A percentile compares a stretch with the other conserved stretches of the same genome.
Evolutionary conservation across 495 filamentous ascomycete species (phyloP).

Genomic region (Penicillium coprophilum): DNA sequence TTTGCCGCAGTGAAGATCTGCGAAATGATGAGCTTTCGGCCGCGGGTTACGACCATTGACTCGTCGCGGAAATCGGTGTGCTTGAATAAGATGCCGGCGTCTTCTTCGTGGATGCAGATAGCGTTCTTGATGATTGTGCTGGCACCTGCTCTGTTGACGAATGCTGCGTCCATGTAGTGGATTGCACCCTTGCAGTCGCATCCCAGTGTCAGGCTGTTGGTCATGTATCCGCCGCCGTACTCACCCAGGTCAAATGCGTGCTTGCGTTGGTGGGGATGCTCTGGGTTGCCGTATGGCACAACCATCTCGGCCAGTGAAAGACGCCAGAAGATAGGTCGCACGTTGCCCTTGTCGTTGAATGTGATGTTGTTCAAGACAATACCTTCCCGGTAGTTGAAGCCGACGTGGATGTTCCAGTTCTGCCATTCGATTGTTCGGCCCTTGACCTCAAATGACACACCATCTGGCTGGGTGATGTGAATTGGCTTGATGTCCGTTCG

Average conservation of each 20-base stretch:
- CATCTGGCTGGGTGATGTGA: constrained; percentile 91
- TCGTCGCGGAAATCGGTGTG: constrained; percentile 95
- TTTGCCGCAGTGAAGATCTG: constrained; percentile 97
- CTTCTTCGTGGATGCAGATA: constrained; percentile 96
- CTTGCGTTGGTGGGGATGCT: constrained; percentile 89
- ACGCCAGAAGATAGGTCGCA: constrained; percentile 82
- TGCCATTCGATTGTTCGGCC: constrained; percentile 86
- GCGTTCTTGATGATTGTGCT: constrained; percentile 86
- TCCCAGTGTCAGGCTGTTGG: constrained; percentile 82
- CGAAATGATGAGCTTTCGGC: constrained; percentile 82
- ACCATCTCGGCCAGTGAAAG: constrained; percentile 97
- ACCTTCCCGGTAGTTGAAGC: constrained; percentile 95
- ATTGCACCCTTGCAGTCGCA: constrained; percentile 96
- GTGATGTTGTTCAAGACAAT: constrained; percentile 90
- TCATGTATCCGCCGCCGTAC: constrained; percentile 95
- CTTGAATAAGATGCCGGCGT: constrained; percentile 91
- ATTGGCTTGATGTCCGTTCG: constrained; percentile 85
- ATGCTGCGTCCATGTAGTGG: constrained; percentile 84
- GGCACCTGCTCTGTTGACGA: constrained; percentile 77
- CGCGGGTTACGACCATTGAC: constrained; percentile 81
- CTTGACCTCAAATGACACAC: constrained; percentile 83
- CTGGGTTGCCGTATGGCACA: constrained; percentile 92
- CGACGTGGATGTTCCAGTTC: constrained; percentile 92
- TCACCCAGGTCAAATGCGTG: constrained; percentile 94
- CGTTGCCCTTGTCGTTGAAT: constrained; percentile 81